These are phyloP conservation scores for Rutidosis leptorrhynchoides DNA, from an alignment of 129 eudicot genomes.

Conservation along the genomic window DNA sequence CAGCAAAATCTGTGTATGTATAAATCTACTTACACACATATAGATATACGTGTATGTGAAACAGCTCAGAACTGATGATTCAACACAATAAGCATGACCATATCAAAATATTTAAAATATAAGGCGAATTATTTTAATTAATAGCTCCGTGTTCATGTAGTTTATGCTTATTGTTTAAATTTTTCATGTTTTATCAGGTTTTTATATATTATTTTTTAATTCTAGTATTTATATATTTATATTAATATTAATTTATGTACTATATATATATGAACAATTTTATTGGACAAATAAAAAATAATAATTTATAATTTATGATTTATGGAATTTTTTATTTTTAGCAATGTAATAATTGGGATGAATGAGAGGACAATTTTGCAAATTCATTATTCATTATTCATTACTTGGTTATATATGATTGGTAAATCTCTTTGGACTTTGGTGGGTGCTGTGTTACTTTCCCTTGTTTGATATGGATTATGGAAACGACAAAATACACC, in stretches of 20 bases:
- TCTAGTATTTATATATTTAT: too few species aligned
- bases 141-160: conserved; percentile 17
- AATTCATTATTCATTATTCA: conserved; percentile 20
- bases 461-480: conserved; percentile 29
- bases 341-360: conserved; percentile 26
- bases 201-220: conserved; percentile 7
- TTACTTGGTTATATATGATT: conserved; percentile 30
- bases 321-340: background rate
- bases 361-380: conserved; percentile 45
- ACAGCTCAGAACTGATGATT: conserved; percentile 10
- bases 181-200: conserved; percentile 6
- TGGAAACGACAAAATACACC: conserved; percentile 35
- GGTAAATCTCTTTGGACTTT: conserved; percentile 30
- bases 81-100: conserved; percentile 14
- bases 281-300: conserved; percentile 7
- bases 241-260: too few species aligned
- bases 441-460: conserved; percentile 32
- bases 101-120: conserved; percentile 17
- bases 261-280: background rate
- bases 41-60: background rate
- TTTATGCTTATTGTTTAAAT: background rate
- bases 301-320: too few species aligned
- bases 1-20: background rate
- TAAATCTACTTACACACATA: background rate
- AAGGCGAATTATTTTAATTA: background rate